A percentile compares a stretch with the other conserved stretches of the same genome.
These are phyloP conservation scores for Verticillium zaregamsianum DNA, from an alignment of 2,329 filamentous ascomycete species.

Conservation along the genomic window DNA sequence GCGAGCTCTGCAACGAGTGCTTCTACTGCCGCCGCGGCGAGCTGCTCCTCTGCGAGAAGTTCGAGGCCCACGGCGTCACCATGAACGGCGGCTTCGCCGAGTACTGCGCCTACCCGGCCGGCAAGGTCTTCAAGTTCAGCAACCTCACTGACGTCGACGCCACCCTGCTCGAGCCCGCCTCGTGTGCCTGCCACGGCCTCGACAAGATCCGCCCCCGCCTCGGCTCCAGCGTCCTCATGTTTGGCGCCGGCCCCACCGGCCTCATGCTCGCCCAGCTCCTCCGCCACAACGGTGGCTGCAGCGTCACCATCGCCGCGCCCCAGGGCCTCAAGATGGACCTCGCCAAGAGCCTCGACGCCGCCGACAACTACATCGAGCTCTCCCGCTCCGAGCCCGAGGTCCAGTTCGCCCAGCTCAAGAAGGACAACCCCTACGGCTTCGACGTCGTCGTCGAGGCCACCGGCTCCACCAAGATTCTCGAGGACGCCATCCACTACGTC, in stretches of 20 bases:
- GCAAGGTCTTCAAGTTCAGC: constrained; percentile 59
- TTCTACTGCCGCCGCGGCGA: constrained; percentile 70
- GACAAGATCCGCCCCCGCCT: constrained; percentile 65
- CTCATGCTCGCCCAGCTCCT: constrained; percentile 61
- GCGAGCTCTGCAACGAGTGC: constrained; percentile 66
- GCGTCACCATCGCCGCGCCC: constrained; percentile 66
- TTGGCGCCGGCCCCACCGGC: constrained; percentile 64
- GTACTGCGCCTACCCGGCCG: constrained; percentile 52
- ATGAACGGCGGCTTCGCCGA: constrained; percentile 70
- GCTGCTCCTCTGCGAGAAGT: constrained; percentile 64
- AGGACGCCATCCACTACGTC: constrained; percentile 68
- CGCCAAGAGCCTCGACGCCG: constrained; percentile 52
- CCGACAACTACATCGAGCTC: constrained; percentile 50
- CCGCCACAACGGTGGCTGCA: constrained; percentile 62
- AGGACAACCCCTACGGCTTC: constrained; percentile 66
- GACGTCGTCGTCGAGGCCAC: constrained; percentile 66
- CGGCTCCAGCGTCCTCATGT: constrained; percentile 61
- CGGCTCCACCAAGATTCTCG: constrained; percentile 63
- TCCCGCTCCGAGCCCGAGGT: constrained; percentile 49
- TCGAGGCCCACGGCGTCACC: constrained; percentile 63
- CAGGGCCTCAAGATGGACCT: constrained; percentile 68
- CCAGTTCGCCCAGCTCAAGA: constrained; percentile 59
- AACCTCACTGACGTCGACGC: constrained; percentile 66
- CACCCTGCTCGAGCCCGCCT: constrained; percentile 66
- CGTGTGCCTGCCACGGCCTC: constrained; percentile 66